Evolutionary conservation across 441 rosid genomes (phyloP).

Genomic region (Oxalis stricta): DNA sequence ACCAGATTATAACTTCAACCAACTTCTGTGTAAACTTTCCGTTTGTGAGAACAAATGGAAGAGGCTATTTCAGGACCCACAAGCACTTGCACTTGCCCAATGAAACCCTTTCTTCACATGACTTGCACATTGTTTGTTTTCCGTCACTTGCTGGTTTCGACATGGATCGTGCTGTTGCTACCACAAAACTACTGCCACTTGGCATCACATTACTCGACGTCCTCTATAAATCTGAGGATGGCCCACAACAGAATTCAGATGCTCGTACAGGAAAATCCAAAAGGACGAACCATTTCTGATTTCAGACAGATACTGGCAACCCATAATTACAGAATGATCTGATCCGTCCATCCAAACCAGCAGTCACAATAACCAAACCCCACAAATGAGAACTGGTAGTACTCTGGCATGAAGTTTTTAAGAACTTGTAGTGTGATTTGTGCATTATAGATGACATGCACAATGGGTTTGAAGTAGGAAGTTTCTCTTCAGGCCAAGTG

Average conservation of each 20-base stretch:
- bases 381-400: conserved; percentile 54
- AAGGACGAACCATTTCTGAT: conserved; percentile 4
- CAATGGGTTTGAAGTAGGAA: conserved; percentile 32
- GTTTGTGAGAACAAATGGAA: conserved; percentile 12
- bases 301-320: conserved; percentile 55
- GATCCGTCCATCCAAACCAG: conserved; percentile 89
- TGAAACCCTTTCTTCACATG: conserved; percentile 15
- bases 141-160: conserved; percentile 19
- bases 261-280: conserved; percentile 8
- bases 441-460: conserved; percentile 30
- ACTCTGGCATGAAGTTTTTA: conserved; percentile 55
- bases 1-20: conserved; percentile 24
- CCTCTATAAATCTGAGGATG: conserved; percentile 11
- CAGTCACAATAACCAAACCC: conserved; percentile 89
- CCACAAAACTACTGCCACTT: conserved; percentile 12
- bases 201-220: conserved; percentile 4
- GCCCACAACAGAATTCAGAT: conserved; percentile 1
- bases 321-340: conserved; percentile 88
- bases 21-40: conserved; percentile 21
- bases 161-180: conserved; percentile 11
- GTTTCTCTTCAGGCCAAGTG: conserved; percentile 97
- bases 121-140: conserved; percentile 21
- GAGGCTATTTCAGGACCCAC: conserved; percentile 20
- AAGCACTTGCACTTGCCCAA: conserved; percentile 16
- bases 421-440: conserved; percentile 47